Percentiles rank a stretch among this genome's conserved stretches.
phyloP scores from a whole-genome alignment of 768 basidiomycete genomes.

The Jaapia argillacea region DNA sequence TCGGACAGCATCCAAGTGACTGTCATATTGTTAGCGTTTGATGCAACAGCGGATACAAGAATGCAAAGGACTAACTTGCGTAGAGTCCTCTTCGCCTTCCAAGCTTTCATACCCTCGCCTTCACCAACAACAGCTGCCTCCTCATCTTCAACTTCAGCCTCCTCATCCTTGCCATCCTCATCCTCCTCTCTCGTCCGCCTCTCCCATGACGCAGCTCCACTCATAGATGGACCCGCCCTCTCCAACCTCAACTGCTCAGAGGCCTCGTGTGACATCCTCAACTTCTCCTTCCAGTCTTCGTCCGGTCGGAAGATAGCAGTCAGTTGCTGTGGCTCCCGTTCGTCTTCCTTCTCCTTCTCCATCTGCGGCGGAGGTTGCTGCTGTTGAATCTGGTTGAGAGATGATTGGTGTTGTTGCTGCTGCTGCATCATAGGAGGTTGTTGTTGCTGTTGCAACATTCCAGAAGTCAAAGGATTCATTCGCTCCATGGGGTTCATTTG shows the following conservation, averaged over 20 bases:
- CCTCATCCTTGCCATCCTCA: constrained; percentile 61
- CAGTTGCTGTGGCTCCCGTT: constrained; percentile 37
- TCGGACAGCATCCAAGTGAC: constrained; percentile 90
- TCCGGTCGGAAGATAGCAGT: constrained; percentile 86
- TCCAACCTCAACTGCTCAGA: constrained; percentile 41
- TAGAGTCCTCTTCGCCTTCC: constrained; percentile 81
- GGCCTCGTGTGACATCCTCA: constrained; percentile 54
- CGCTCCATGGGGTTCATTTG: constrained; percentile 43
- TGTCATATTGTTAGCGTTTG: constrained; percentile 20
- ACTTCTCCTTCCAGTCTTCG: constrained; percentile 80
- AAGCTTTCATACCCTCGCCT: constrained; percentile 61
- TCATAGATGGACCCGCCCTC: constrained; percentile 18
- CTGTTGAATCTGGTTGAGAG: constrained; percentile 13
- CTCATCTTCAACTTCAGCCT: constrained; percentile 55
- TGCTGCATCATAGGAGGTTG: too few species aligned
- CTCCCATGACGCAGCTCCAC: constrained; percentile 41
- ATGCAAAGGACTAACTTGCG: constrained; percentile 57
- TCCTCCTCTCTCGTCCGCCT: constrained; percentile 46
- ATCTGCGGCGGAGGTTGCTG: constrained; percentile 18
- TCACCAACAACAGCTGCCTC: constrained; percentile 57
- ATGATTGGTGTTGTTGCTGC: constrained; percentile 20
- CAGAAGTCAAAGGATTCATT: constrained; percentile 28
- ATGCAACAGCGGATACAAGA: constrained; percentile 2
- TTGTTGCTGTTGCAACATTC: constrained; percentile 29
- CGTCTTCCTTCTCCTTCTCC: constrained; percentile 37